Evolutionary conservation across 495 filamentous ascomycete species (phyloP), one percentile per base, ranked within the genome.

Genomic region (Durotheca rogersii): DNA sequence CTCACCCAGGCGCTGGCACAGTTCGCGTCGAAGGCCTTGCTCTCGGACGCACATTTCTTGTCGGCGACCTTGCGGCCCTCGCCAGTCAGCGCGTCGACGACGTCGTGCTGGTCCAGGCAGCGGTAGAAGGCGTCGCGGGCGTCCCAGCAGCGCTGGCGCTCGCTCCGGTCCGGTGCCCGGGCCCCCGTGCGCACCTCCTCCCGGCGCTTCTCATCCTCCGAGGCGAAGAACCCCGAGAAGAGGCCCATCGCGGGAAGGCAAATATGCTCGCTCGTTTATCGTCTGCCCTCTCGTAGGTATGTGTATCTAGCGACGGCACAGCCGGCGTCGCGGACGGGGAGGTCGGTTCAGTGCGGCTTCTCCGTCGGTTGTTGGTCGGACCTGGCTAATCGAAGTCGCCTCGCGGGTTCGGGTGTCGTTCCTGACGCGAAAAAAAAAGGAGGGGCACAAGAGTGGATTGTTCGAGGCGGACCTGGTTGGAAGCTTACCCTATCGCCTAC

Each of bases 1-100:
- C 85, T 47, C 70, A 95, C 89, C 90, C 90, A 94, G 65, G 87
- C 86, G 50, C 60, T 71, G 7, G 87, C 85, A 65, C 90, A 96
- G 64, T 87, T 83, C 50, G 71, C 71, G 68, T 89, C 86, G 65
- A 95, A 91, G 47, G 69, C 76, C 36, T 62, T 72, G 39, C 81
- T 70, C 67, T 90, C 84, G 42, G 64, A 71, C 47, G 73, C 80
- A 69, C 93, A 98, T 37, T 79, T 76, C 58, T 80, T 74, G 42
- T 79, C 73, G 18, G 82, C 83, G 30, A 72, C 73, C 35, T 81
- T 81, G 51, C 83, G 68, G 12, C 65, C 57, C 7, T 71, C 79
- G 31, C 89, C 80, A 63, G 85, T 88, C 45, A 96, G 74, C n/a
- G 83, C 76, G 61, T 98, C 92, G 15, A 96, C 54, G 56, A 98